Conservation (phyloP, 768 basidiomycete species). For the Auriscalpium orientale region DNA sequence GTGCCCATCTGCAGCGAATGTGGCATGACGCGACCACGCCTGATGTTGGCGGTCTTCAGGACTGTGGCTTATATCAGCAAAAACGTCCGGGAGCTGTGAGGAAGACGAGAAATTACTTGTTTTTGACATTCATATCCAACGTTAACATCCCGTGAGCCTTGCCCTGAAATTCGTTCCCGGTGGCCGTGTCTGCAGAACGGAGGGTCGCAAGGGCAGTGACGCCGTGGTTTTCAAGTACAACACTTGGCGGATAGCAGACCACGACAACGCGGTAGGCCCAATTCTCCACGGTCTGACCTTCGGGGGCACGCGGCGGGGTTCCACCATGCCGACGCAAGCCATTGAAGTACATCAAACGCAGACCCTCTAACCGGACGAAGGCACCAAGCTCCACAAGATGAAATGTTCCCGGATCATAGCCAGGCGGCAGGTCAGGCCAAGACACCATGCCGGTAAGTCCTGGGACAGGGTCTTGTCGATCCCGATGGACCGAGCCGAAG, state of each 20-base stretch:
- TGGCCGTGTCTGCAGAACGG: not conserved
- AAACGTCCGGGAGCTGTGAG: not conserved
- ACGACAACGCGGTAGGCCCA: not conserved
- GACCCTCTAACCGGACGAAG: not conserved
- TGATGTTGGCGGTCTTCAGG: not conserved
- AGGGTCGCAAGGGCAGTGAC: not conserved
- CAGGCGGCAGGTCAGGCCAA: not conserved
- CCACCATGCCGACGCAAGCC: not conserved
- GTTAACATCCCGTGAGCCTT: not conserved
- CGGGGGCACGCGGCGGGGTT: not conserved
- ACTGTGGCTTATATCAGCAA: not conserved
- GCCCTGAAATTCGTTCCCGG: no score
- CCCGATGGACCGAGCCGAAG: not conserved
- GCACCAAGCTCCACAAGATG: not conserved
- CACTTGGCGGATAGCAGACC: not conserved
- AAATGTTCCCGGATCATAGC: not conserved
- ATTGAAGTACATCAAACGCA: not conserved
- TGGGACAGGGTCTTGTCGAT: not conserved
- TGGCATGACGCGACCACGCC: not conserved
- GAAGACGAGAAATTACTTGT: not conserved
- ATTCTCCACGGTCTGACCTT: not conserved
- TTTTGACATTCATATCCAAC: not conserved
- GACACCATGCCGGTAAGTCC: not conserved
- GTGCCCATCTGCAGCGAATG: not conserved
- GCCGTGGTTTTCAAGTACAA: not conserved